These are phyloP conservation scores for Achaetomiella virescens DNA, from an alignment of 495 filamentous ascomycete genomes.

Conservation along the genomic window DNA sequence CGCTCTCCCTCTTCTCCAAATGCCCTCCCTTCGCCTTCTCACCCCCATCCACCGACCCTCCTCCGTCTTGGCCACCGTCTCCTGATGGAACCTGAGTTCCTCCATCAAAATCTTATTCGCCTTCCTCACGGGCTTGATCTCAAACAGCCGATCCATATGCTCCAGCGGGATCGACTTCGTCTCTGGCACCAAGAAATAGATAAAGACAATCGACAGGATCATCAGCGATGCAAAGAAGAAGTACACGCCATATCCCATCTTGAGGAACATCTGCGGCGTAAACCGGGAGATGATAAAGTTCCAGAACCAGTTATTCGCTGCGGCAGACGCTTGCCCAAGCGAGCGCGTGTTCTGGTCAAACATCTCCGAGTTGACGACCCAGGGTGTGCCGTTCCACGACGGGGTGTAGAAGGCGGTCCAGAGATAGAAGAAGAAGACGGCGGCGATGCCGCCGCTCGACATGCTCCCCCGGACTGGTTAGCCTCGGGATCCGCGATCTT, in stretches of 20 bases:
- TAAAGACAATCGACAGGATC: constrained; percentile 59
- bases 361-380: constrained; percentile 61
- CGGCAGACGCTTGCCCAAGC: constrained; percentile 61
- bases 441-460: constrained; percentile 55
- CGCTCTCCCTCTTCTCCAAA: constrained; percentile 27
- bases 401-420: constrained; percentile 75
- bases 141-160: constrained; percentile 55
- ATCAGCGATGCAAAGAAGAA: constrained; percentile 73
- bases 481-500: constrained; percentile 46
- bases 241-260: constrained; percentile 67
- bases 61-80: constrained; percentile 47
- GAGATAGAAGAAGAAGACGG: constrained; percentile 75
- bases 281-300: constrained; percentile 70
- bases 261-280: constrained; percentile 69
- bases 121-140: constrained; percentile 46
- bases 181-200: constrained; percentile 48
- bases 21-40: constrained; percentile 19
- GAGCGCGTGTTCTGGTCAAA: constrained; percentile 57
- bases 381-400: constrained; percentile 67
- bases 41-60: constrained; percentile 18
- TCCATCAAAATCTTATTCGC: constrained; percentile 48
- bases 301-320: constrained; percentile 69
- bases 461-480: constrained; percentile 30
- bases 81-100: constrained; percentile 42
- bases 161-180: constrained; percentile 49